Evolutionary conservation across 225 moss, liverwort and hornwort species (phyloP), one percentile per base, ranked within the genome.

Genomic region (Bryoerythrophyllum caledonicum): DNA sequence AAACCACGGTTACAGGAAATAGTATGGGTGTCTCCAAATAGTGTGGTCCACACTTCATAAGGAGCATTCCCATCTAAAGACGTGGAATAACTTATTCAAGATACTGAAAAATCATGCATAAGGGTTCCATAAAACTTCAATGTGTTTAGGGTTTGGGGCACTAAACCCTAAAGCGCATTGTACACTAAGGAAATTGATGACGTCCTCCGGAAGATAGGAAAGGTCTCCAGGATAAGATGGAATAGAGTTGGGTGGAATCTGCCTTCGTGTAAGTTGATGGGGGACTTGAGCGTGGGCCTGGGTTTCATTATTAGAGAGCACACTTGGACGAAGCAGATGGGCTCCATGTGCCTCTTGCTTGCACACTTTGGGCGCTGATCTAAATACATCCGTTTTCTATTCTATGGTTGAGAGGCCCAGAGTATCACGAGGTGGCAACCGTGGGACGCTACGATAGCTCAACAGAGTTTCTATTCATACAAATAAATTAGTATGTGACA

Each of bases 401-500:
- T 35, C 15, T 21, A 8, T 12, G 68, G 21, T 20, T 66, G 20
- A 32, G 24, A 48, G 21, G 32, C 60, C 35, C 12, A 8, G 43
- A 17, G 17, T 26, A 10, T 25, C 4, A 1, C 16, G 37, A 67
- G 35, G 24, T 16, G 2, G 16, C 67, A 44, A 72, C 41, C 37
- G 35, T 7, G 8, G 5, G 24, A 54, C 44, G 32, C 7, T 44
- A 4, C 6, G 25, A 12, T 17, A 65, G 16, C 25, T 35, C 34
- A 28, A 71, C 60, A 52, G 28, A 28, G 21, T 26, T n/a, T 67
- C 35, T 82, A 65, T 79, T 82, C 82, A 79, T 79, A 75, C 66
- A 75, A 61, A 82, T 76, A 83, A 71, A 71, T 60, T 28, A 32
- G 32, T 32, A 75, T 76, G 75, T 30, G 56, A 69, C 24, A 69